Conservation (phyloP, 306 rosid species). For the Acmispon strigosus region DNA sequence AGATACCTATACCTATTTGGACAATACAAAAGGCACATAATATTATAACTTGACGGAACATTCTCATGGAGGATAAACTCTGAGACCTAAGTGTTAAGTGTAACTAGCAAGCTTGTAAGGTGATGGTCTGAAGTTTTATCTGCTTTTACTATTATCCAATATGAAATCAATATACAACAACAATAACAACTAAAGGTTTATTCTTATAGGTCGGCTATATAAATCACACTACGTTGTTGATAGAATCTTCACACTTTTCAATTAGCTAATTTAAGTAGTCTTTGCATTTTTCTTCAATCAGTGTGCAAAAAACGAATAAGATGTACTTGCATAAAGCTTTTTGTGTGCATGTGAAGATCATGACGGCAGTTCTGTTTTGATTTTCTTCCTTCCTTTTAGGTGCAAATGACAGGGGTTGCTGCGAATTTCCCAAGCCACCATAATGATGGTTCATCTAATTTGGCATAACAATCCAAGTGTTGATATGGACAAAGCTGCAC, state of each 20-base stretch:
- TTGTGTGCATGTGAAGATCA: conserved; percentile 12
- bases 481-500: conserved; percentile 63
- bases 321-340: background rate
- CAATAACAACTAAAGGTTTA: too few relatives aligned
- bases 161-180: conserved; percentile 10
- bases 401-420: conserved; percentile 37
- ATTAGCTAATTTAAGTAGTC: background rate
- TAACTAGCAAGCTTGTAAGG: conserved; percentile 3
- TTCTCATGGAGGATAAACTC: conserved; percentile 14
- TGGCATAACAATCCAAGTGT: conserved; percentile 39
- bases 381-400: conserved; percentile 26
- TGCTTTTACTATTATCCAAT: background rate
- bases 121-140: conserved; percentile 12
- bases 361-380: conserved; percentile 3
- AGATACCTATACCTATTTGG: conserved; percentile 6
- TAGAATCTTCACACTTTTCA: background rate
- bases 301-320: background rate
- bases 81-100: conserved; percentile 2
- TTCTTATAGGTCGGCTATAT: too few relatives aligned
- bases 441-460: conserved; percentile 47
- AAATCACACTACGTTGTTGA: too few relatives aligned
- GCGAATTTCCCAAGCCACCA: conserved; percentile 24
- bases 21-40: conserved; percentile 8
- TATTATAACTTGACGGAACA: conserved; percentile 16
- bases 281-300: background rate